Percentiles rank a stretch among this genome's conserved stretches.
These are phyloP conservation scores for Leucocoprinus leucothites DNA, from an alignment of 768 basidiomycete species.

Conservation along the genomic window DNA sequence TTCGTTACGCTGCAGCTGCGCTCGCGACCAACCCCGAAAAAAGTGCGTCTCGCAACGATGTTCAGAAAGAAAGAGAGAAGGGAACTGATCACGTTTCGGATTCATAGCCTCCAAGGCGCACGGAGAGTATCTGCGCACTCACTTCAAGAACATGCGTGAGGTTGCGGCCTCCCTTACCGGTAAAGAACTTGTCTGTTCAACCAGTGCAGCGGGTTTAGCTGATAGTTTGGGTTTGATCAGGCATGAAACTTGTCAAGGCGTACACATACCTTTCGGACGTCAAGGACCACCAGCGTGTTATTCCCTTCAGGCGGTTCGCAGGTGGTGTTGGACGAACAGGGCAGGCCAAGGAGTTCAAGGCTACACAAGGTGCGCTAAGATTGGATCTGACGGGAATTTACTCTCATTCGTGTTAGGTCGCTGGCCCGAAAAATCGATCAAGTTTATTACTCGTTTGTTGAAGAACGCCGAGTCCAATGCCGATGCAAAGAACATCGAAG, in stretches of 20 bases:
- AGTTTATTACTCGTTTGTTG: constrained; percentile 89
- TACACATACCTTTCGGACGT: constrained; percentile 93
- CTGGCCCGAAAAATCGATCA: constrained; percentile 99
- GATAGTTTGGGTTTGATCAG: constrained; percentile 42
- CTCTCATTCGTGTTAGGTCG: constrained; percentile 63
- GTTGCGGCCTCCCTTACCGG: constrained; percentile 93
- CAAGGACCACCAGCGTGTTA: constrained; percentile 92
- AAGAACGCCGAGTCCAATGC: constrained; percentile 99
- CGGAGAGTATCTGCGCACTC: constrained; percentile 97
- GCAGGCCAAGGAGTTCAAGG: constrained; percentile 95
- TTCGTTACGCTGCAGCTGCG: constrained; percentile 91
- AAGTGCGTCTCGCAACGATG: constrained; percentile 49
- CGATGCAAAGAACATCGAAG: constrained; percentile 92
- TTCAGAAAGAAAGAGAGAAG: too few relatives aligned
- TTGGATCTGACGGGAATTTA: neutral
- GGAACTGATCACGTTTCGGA: neutral
- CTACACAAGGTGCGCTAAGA: constrained; percentile 78
- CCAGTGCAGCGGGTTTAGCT: too few relatives aligned
- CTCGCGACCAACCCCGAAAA: constrained; percentile 93
- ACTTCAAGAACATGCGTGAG: constrained; percentile 99
- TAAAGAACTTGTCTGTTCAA: constrained; percentile 33
- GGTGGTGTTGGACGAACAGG: constrained; percentile 94
- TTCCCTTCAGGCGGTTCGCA: constrained; percentile 94
- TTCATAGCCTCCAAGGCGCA: constrained; percentile 79
- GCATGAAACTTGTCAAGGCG: constrained; percentile 91